Base-by-base conservation (phyloP, 331 rosid species). In the Quercus lobata region DNA sequence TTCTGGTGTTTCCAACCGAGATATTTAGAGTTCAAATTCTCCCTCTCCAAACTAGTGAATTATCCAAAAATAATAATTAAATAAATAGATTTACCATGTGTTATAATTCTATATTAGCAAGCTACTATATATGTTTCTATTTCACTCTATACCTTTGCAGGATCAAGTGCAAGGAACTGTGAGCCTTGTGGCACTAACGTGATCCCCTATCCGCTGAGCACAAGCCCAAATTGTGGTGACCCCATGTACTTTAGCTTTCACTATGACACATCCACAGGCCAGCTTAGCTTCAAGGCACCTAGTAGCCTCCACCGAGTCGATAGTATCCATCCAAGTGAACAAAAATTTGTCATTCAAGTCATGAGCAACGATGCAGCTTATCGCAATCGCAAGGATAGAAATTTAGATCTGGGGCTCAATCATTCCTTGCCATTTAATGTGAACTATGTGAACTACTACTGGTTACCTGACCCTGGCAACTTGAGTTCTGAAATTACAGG, bases 131-230 rank as follows among this genome's bases (percentile, higher is more conserved):
- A 34, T 0, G 37, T 34, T 34, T 34, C 37, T 34, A 34, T 34
- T 6, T 6, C 37, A 12, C 54, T 79, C 21, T 32, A 6, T 34
- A 72, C 16, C 34, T 81, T 18, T 79, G 86, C 89, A 89, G 93
- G 27, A 77, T 24, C 87, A 55, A 86, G 69, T 6, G 14, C 18
- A 1, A 75, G 68, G 61, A 30, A 37, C 10, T 92, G 94, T 56
- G 18, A 70, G 44, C 78, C 88, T 75, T 92, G 94, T 22, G 90
- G 94, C 37, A 76, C 83, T 52, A 66, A 76, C 32, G 3, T 2
- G 0, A 72, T 90, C 52, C 94, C 94, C 22, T 92, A 88, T 84
- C 92, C 94, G 5, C 60, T 90, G 21, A 90, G 89, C 72, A 88
- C 86, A 0, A 30, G 80, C 1, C 54, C 11, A 22, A 41, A 15